A percentile compares a stretch with the other conserved stretches of the same genome.
These are phyloP conservation scores for Erysimum cheiranthoides DNA, from an alignment of 345 rosid genomes.

Conservation along the genomic window DNA sequence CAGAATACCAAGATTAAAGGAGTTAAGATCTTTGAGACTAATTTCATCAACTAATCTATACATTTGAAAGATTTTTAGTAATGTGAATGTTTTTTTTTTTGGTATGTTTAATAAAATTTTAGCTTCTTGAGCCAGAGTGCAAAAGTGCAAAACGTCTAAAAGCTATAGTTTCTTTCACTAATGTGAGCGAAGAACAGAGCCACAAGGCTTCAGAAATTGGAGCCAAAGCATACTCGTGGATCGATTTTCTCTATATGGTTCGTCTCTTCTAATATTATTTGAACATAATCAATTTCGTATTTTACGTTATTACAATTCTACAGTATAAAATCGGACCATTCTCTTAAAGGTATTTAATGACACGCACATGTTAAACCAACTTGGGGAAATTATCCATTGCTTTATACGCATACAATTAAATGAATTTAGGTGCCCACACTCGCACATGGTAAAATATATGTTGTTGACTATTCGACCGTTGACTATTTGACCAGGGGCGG, in stretches of 20 bases:
- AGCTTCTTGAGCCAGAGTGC: conserved; percentile 69
- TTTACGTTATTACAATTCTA: neutral
- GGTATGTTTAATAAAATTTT: conserved; percentile 28
- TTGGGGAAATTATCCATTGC: conserved; percentile 7
- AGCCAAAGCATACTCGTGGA: conserved; percentile 71
- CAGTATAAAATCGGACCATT: neutral
- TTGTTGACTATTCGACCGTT: conserved; percentile 14
- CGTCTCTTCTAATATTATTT: conserved; percentile 11
- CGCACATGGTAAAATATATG: neutral
- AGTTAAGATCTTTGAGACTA: conserved; percentile 46
- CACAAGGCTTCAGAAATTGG: conserved; percentile 54
- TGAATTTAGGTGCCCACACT: conserved; percentile 18
- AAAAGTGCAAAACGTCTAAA: conserved; percentile 59
- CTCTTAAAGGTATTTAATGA: conserved; percentile 18
- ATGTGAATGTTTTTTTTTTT: neutral
- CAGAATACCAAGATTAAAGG: conserved; percentile 77
- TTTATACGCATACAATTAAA: conserved; percentile 11
- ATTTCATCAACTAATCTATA: neutral
- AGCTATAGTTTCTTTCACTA: conserved; percentile 81
- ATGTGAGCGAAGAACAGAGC: conserved; percentile 60
- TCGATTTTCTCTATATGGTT: conserved; percentile 75
- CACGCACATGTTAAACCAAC: conserved; percentile 4
- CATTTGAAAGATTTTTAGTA: neutral
- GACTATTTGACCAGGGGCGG: conserved; percentile 57
- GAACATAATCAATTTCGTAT: neutral